Percentiles rank a stretch among this genome's conserved stretches.
Conservation (phyloP, 129 eudicot genomes). For the Artemisia argyi region DNA sequence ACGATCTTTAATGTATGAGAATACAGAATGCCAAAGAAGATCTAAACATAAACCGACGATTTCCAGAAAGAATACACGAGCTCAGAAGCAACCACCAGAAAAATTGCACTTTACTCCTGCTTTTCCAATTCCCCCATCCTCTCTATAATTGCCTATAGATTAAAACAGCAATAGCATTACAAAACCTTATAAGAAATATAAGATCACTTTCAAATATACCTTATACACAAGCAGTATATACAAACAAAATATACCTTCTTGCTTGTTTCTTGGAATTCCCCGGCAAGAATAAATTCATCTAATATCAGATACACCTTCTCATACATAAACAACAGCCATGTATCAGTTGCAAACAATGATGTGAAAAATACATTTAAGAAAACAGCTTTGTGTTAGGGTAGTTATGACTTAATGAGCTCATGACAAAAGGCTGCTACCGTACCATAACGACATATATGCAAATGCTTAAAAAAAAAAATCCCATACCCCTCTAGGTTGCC, state of each 20-base stretch:
- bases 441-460: background rate
- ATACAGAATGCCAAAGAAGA: constrained; percentile 5
- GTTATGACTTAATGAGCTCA: background rate
- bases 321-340: constrained; percentile 6
- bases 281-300: constrained; percentile 93
- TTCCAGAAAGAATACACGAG: background rate
- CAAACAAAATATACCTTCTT: constrained; percentile 50
- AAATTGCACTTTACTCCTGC: constrained; percentile 48
- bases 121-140: constrained; percentile 84
- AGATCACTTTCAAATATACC: too few species aligned
- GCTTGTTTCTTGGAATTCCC: constrained; percentile 93
- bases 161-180: background rate
- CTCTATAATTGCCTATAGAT: constrained; percentile 66
- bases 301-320: constrained; percentile 73
- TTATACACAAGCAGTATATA: background rate
- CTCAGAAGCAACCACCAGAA: background rate
- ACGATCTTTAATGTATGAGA: constrained; percentile 9
- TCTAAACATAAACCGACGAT: background rate
- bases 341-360: background rate
- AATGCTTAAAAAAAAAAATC: background rate
- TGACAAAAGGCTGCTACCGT: background rate
- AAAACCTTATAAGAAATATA: background rate
- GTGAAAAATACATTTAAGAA: background rate
- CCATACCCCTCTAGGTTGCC: background rate
- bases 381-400: constrained; percentile 9